A percentile compares a stretch with the other conserved stretches of the same genome.
Conservation (phyloP, 164 flowering plant genomes). For the Protea cynaroides region DNA sequence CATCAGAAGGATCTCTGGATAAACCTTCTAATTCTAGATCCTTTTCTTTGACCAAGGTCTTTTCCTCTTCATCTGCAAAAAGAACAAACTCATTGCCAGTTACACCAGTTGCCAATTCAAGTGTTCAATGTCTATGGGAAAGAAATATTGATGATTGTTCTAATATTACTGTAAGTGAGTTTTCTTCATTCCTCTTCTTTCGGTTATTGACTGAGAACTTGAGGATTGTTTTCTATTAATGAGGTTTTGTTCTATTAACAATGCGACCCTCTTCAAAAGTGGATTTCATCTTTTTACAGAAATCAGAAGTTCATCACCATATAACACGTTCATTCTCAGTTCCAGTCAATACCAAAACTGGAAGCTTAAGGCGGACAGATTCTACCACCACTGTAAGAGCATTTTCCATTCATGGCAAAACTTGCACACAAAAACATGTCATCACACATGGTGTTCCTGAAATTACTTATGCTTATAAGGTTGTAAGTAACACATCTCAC, state of each 20-base stretch:
- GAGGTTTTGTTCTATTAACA: not conserved
- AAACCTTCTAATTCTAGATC: conserved; percentile 57
- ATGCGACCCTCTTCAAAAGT: conserved; percentile 5
- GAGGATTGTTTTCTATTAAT: too few species aligned
- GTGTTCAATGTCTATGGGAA: conserved; percentile 22
- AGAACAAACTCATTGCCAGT: conserved; percentile 49
- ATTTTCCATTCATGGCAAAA: too few species aligned
- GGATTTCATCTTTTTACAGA: conserved; percentile 31
- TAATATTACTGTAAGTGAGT: conserved; percentile 36
- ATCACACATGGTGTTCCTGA: too few species aligned
- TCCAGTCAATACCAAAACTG: conserved; percentile 52
- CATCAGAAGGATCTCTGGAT: conserved; percentile 30
- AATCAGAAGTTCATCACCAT: conserved; percentile 30
- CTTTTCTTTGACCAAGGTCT: conserved; percentile 48
- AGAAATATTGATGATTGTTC: conserved; percentile 20
- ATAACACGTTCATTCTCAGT: conserved; percentile 69
- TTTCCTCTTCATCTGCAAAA: conserved; percentile 36
- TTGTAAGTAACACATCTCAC: too few species aligned
- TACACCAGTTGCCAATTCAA: conserved; percentile 39
- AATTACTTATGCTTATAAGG: too few species aligned
- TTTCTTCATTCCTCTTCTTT: not conserved
- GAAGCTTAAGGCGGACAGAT: conserved; percentile 49
- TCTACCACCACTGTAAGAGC: too few species aligned
- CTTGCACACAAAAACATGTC: too few species aligned
- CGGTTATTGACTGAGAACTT: not conserved